These are phyloP conservation scores for Abrus pulchellus DNA, from an alignment of 306 rosid genomes.

Conservation along the genomic window DNA sequence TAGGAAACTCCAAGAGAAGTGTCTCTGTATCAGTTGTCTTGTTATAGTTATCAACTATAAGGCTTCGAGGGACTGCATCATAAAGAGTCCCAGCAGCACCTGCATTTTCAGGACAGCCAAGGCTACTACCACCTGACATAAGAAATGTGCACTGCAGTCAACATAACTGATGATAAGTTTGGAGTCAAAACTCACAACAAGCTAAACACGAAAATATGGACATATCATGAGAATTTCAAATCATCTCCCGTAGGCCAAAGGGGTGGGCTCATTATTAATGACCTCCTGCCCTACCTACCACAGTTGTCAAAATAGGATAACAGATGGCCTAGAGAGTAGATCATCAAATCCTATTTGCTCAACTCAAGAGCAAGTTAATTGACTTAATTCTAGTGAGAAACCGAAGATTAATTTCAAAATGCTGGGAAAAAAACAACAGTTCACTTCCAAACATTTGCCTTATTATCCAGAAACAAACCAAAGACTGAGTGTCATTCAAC, in stretches of 20 bases:
- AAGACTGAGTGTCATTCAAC: not conserved
- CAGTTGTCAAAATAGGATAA: not conserved
- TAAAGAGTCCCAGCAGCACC: conserved; percentile 98
- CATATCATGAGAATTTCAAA: conserved; percentile 29
- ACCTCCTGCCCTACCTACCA: conserved; percentile 21
- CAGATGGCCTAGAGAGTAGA: conserved; percentile 1
- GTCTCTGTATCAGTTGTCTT: conserved; percentile 91
- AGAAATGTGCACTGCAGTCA: conserved; percentile 37
- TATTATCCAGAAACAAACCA: conserved; percentile 28
- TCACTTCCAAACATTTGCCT: conserved; percentile 29
- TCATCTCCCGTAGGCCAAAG: conserved; percentile 1
- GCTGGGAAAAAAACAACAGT: not conserved
- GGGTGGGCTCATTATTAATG: not conserved
- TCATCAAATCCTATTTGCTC: conserved; percentile 34
- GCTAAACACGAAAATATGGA: conserved; percentile 18
- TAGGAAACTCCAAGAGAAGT: conserved; percentile 94
- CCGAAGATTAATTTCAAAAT: conserved; percentile 16
- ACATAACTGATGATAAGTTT: conserved; percentile 34
- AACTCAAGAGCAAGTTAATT: not conserved
- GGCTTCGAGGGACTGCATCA: conserved; percentile 97
- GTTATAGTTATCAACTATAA: conserved; percentile 79
- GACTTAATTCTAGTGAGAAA: conserved; percentile 27
- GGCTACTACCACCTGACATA: conserved; percentile 88
- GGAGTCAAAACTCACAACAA: conserved; percentile 29
- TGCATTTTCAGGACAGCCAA: conserved; percentile 84